Evolutionary conservation across 495 filamentous ascomycete species (phyloP), one percentile per base, ranked within the genome.

Genomic region (Neurospora sp.): DNA sequence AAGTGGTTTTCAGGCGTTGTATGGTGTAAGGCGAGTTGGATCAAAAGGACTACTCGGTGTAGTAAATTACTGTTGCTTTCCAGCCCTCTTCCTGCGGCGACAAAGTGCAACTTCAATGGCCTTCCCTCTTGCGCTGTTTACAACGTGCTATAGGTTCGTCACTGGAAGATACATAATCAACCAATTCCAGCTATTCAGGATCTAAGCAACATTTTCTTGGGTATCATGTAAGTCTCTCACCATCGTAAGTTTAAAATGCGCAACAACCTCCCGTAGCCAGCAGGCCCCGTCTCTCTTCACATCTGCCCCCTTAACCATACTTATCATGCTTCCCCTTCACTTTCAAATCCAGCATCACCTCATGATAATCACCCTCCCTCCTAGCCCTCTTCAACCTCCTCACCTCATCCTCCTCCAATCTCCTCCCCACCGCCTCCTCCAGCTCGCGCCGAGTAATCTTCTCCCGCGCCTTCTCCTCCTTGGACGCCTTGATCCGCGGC

Each of bases 281-380:
- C 54, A 19, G 1, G 3, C 28, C 13, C 2, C 8, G 5, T 7
- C 54, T 34, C 54, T 62, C 24, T 28, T 7, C 54, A 31, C 28
- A 66, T 34, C 24, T 19, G 2, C 28, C 54, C 15, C 28, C 19
- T 76, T 70, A 88, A 66, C 84, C 82, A 74, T 86, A 99, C 81
- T 99, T 99, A 83, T 99, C 96, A 85, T 99, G 96, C 83, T 97
- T 98, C 72, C 90, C 92, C 82, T 96, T 97, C 13, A 97, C 93
- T 81, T 93, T 94, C 38, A 98, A 86, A 86, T 97, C 91, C 72
- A 99, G 82, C 74, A 98, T 80, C 71, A 88, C 88, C 82, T 99
- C 96, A 83, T 98, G 92, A 79, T 94, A 99, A 81, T 95, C 89
- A 1, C 96, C 93, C 79, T 97, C 93, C 80, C 89, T 85, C 80